Evolutionary conservation across 305 asterid genomes (phyloP), one percentile per base, ranked within the genome.

Genomic region (Fraxinus dipetala): DNA sequence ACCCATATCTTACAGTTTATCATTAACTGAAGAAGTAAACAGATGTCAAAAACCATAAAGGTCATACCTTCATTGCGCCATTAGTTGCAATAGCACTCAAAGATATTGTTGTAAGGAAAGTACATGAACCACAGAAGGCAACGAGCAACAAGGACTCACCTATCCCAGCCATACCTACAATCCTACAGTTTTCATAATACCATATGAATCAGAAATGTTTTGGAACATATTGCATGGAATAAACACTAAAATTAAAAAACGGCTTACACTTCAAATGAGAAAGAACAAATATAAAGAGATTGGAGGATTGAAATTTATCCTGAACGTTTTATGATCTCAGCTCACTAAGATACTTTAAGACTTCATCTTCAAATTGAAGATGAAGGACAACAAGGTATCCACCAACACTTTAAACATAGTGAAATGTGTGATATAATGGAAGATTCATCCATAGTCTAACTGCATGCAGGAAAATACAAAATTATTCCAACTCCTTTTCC

Each of bases 121-220:
- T 95, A 87, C 99, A 95, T 38, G 91, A 83, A 80, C 98, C 99
- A 81, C 98, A 94, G 86, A 94, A 93, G 83, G 94, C 93, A 87
- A 95, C 98, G 84, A 95, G 91, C 89, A 95, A 80, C 86, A 95
- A 84, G 56, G 99, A 95, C 84, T 94, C 95, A 32, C 97, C 96
- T 83, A 95, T 92, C 79, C 99, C 99, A 85, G 97, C 98, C 99
- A 95, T 94, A 80, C 99, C 98, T 74, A 95, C 94, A 83, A 95
- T 95, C 99, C 99, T 95, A 92, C 81, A 92, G 79, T 84, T 51
- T 26, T 56, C 82, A 67, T n/a, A 30, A 63, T 43, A 83, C 75
- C 40, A 74, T 16, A 45, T 80, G 69, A 83, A 85, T 84, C 40
- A 87, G 86, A 81, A 48, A 56, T 28, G 75, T 76, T 59, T 36